phyloP scores from a whole-genome alignment of 106 monocot genomes.

The Phalaenopsis aphrodite region DNA sequence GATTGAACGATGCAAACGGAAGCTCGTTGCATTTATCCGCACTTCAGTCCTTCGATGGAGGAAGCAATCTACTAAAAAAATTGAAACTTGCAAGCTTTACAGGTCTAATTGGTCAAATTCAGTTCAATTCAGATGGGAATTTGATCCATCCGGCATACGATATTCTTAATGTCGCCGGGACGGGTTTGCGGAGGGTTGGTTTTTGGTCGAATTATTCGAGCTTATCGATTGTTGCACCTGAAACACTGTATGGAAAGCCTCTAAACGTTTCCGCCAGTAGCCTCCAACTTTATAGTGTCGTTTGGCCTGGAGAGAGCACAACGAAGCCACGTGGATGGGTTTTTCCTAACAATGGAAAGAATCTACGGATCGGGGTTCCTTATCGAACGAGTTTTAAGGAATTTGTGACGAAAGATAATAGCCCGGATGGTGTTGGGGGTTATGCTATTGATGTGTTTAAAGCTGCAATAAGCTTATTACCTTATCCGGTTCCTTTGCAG shows the following conservation, averaged over 20 bases:
- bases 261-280: conserved; percentile 15
- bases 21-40: conserved; percentile 22
- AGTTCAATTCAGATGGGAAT: conserved; percentile 33
- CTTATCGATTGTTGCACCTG: conserved; percentile 44
- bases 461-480: conserved; percentile 49
- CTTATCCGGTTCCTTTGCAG: conserved; percentile 44
- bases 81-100: conserved; percentile 25
- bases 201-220: conserved; percentile 53
- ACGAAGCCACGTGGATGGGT: conserved; percentile 56
- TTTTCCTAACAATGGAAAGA: conserved; percentile 51
- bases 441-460: conserved; percentile 56
- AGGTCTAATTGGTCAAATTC: conserved; percentile 31
- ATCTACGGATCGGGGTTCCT: conserved; percentile 46
- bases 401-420: conserved; percentile 31
- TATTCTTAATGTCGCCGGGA: conserved; percentile 42
- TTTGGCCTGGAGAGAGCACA: conserved; percentile 55
- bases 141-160: conserved; percentile 48
- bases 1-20: conserved; percentile 26
- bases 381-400: conserved; percentile 36
- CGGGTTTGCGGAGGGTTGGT: conserved; percentile 31
- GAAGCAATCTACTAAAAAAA: conserved; percentile 26
- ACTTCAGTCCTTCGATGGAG: conserved; percentile 34
- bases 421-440: conserved; percentile 32
- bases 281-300: conserved; percentile 29
- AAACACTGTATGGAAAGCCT: conserved; percentile 18